Evolutionary conservation across 352 stramenopile genomes (phyloP).

Genomic region (Hyphochytrium catenoides): DNA sequence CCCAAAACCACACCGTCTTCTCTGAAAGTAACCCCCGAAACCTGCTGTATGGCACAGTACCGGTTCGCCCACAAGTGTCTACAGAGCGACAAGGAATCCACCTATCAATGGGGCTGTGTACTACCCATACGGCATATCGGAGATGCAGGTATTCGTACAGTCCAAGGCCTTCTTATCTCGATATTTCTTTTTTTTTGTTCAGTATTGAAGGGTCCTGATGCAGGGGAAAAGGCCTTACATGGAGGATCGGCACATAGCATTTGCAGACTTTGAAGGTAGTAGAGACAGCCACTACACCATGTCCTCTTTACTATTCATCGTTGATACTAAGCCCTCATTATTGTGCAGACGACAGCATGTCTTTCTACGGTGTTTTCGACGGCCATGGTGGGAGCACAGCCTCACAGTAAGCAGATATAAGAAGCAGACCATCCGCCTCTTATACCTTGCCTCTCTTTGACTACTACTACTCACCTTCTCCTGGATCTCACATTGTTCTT

Average conservation of each 20-base stretch:
- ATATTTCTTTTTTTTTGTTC: too few relatives aligned
- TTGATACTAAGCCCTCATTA: background rate
- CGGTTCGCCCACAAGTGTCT: too few relatives aligned
- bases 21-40: too few relatives aligned
- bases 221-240: constrained; percentile 61
- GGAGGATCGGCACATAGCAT: constrained; percentile 59
- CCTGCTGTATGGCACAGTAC: too few relatives aligned
- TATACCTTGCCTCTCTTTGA: constrained; percentile 1
- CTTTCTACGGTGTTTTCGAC: constrained; percentile 79
- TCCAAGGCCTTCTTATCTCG: too few relatives aligned
- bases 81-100: too few relatives aligned
- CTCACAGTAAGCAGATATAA: constrained; percentile 33
- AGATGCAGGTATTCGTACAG: constrained; percentile 24
- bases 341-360: constrained; percentile 38
- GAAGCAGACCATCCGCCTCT: constrained; percentile 4
- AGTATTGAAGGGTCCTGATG: background rate
- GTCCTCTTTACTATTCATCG: background rate
- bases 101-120: constrained; percentile 39
- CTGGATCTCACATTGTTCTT: constrained; percentile 1
- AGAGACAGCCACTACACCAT: background rate
- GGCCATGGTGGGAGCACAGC: constrained; percentile 66
- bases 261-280: constrained; percentile 32
- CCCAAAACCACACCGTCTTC: too few relatives aligned
- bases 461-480: too few relatives aligned
- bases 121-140: constrained; percentile 48